A percentile compares a stretch with the other conserved stretches of the same genome.
Evolutionary conservation across 108 stramenopile species (phyloP).

Genomic region (Skeletonema potamos): DNA sequence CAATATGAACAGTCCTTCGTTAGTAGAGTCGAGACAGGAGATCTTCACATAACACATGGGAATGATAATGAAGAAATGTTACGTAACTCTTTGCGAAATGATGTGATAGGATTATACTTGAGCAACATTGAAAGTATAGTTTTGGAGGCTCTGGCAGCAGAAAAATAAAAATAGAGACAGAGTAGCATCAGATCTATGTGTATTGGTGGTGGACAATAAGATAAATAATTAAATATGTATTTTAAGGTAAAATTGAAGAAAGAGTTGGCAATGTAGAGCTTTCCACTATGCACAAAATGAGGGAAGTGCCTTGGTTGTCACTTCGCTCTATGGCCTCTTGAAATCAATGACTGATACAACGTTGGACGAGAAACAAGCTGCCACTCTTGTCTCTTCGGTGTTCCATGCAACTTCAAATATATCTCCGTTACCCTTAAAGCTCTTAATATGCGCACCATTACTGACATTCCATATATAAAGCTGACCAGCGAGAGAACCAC

Average conservation of each 20-base stretch:
- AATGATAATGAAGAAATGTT: slow-evolving; percentile 16
- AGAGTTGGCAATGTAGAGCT: not conserved
- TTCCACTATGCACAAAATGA: slow-evolving; percentile 12
- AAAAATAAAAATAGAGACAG: not conserved
- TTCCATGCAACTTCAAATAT: slow-evolving; percentile 96
- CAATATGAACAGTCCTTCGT: slow-evolving; percentile 16
- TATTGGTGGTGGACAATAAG: not conserved
- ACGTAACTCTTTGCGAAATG: not conserved
- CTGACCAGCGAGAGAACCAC: slow-evolving; percentile 88
- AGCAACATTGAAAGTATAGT: not conserved
- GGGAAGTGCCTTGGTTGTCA: not conserved
- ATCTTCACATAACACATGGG: slow-evolving; percentile 5
- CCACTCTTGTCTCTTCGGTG: slow-evolving; percentile 87
- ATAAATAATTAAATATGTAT: slow-evolving; percentile 1
- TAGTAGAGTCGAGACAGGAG: not conserved
- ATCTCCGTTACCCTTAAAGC: slow-evolving; percentile 88
- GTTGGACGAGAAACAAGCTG: slow-evolving; percentile 90
- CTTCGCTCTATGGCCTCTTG: slow-evolving; percentile 31
- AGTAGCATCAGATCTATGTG: too few relatives aligned
- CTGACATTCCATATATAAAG: slow-evolving; percentile 91
- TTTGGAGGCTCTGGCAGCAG: not conserved
- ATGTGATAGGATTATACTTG: not conserved
- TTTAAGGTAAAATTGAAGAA: not conserved
- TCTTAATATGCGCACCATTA: slow-evolving; percentile 75
- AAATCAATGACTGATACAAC: slow-evolving; percentile 88